Evolutionary conservation across 768 basidiomycete species (phyloP), one percentile per base, ranked within the genome.

Genomic region (Clavaria fumosa): DNA sequence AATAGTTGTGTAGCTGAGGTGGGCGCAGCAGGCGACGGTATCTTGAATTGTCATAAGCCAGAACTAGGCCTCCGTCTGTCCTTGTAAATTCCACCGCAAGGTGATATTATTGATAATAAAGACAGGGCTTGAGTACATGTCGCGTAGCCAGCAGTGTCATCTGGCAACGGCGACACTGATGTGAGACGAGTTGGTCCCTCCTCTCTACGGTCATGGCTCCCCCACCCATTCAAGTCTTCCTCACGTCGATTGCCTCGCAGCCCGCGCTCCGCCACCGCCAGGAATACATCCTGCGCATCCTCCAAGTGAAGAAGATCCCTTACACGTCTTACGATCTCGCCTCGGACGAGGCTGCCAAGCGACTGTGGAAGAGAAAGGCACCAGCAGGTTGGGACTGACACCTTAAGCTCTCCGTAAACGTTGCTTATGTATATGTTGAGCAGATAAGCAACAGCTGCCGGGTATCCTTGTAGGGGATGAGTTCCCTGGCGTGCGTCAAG

Each of bases 161-260:
- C n/a, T n/a, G n/a, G n/a, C n/a, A n/a, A n/a, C n/a, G n/a, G n/a
- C n/a, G n/a, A n/a, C n/a, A n/a, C n/a, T n/a, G n/a, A n/a, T n/a
- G n/a, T n/a, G n/a, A n/a, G n/a, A n/a, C n/a, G n/a, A n/a, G n/a
- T n/a, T n/a, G n/a, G n/a, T n/a, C n/a, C n/a, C n/a, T n/a, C n/a
- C n/a, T n/a, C n/a, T n/a, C n/a, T n/a, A 24, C 14, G 9, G 38
- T 11, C 28, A 84, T 82, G 79, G 66, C 76, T 37, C 72, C 83
- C n/a, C 85, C 85, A 4, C 85, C 85, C 5, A 77, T 89, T 42
- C 72, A 80, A 48, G 51, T 82, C 27, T 88, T 84, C 54, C 67
- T 88, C 38, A 89, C 86, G n/a, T 89, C 86, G 11, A 88, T 89
- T 45, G 79, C 78, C 2, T 82, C 81, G 34, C 78, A 85, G 50